These are phyloP conservation scores for Stagonosporopsis chrysanthemi DNA, from an alignment of 2,329 filamentous ascomycete genomes.

Conservation along the genomic window DNA sequence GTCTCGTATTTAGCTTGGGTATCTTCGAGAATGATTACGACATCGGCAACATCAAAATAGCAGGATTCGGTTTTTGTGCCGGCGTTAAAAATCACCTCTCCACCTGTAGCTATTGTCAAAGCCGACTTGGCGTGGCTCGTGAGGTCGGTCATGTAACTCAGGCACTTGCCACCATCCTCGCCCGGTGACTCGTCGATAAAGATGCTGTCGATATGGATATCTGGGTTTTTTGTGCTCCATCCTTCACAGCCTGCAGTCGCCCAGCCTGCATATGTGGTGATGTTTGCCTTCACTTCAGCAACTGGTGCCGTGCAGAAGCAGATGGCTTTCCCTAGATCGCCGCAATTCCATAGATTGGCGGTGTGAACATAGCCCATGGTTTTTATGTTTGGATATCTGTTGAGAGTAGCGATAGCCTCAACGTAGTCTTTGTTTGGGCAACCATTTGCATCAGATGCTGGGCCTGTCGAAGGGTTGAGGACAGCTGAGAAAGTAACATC, in stretches of 20 bases:
- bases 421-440: slow-evolving; percentile 16
- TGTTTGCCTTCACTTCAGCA: slow-evolving; percentile 16
- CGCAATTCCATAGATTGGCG: slow-evolving; percentile 15
- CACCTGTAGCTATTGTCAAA: slow-evolving; percentile 10
- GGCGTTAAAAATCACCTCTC: slow-evolving; percentile 18
- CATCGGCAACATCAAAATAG: slow-evolving; percentile 17
- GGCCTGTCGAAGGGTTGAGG: slow-evolving; percentile 17
- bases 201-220: slow-evolving; percentile 19
- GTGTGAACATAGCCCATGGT: slow-evolving; percentile 22
- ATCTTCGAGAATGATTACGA: slow-evolving; percentile 10
- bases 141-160: slow-evolving; percentile 17
- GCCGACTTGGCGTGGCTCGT: slow-evolving; percentile 9
- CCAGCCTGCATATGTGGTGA: slow-evolving; percentile 16
- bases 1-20: slow-evolving; percentile 4
- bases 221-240: slow-evolving; percentile 10
- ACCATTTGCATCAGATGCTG: slow-evolving; percentile 3
- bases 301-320: slow-evolving; percentile 17
- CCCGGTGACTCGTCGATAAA: slow-evolving; percentile 20
- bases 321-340: neutral
- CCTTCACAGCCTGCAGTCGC: slow-evolving; percentile 7
- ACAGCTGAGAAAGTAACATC: slow-evolving; percentile 18
- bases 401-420: slow-evolving; percentile 7
- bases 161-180: slow-evolving; percentile 9
- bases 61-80: slow-evolving; percentile 9
- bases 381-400: slow-evolving; percentile 14